phyloP scores from a whole-genome alignment of 129 eudicot species.

The Flaveria sonorensis region DNA sequence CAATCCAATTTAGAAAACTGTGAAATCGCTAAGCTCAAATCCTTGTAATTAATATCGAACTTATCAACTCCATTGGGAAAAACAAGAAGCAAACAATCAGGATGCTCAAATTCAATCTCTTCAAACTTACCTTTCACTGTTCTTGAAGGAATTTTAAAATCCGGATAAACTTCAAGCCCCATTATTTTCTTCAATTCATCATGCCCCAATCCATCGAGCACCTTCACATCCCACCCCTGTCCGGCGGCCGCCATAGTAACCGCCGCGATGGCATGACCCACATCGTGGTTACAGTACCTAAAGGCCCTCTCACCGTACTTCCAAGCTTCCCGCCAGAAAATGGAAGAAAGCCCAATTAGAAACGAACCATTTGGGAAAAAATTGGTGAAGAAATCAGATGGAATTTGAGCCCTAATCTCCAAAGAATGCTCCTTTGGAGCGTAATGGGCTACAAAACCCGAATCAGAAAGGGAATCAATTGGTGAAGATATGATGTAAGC shows the following conservation, averaged over 20 bases:
- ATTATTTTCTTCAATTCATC: conserved; percentile 67
- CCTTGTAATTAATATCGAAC: conserved; percentile 55
- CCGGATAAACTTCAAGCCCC: conserved; percentile 53
- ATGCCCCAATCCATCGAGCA: conserved; percentile 84
- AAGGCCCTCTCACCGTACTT: conserved; percentile 94
- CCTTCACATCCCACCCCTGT: conserved; percentile 94
- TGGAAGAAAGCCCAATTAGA: conserved; percentile 71
- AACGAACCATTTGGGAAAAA: conserved; percentile 59
- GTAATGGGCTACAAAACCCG: conserved; percentile 78
- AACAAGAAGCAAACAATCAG: conserved; percentile 86
- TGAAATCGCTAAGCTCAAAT: conserved; percentile 42
- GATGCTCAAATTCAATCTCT: conserved; percentile 87
- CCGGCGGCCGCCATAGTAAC: conserved; percentile 85
- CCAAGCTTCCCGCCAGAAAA: conserved; percentile 98
- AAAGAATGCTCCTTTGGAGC: conserved; percentile 85
- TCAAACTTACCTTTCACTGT: conserved; percentile 68
- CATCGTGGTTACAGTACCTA: conserved; percentile 94
- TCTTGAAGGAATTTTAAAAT: conserved; percentile 51
- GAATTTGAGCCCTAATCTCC: conserved; percentile 66
- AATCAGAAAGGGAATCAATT: conserved; percentile 45
- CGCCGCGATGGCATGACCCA: conserved; percentile 88
- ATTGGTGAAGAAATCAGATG: conserved; percentile 48
- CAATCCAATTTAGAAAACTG: conserved; percentile 64
- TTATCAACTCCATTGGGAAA: conserved; percentile 52
- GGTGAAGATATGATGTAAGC: conserved; percentile 74